Evolutionary conservation across 768 basidiomycete genomes (phyloP).

Genomic region (Sutorius australiensis): DNA sequence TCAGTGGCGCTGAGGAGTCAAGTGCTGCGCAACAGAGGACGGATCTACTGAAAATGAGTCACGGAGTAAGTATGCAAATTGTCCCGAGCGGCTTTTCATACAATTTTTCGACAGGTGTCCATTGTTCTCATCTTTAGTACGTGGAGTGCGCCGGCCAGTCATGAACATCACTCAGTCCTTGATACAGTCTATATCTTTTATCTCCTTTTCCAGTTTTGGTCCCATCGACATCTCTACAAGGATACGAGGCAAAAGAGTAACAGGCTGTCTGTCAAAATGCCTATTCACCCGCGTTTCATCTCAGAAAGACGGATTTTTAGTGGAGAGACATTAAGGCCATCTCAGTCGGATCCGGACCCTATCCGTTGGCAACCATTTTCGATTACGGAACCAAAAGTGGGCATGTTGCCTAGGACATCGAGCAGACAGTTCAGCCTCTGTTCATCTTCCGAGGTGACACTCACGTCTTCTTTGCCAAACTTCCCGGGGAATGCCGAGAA

Average conservation of each 20-base stretch:
- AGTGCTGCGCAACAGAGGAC: constrained; percentile 32
- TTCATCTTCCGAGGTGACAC: constrained; percentile 29
- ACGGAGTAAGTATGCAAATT: constrained; percentile 38
- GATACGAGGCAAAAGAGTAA: constrained; percentile 45
- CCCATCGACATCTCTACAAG: constrained; percentile 50
- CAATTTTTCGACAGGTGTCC: constrained; percentile 36
- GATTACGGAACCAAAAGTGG: constrained; percentile 8
- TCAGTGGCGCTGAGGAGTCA: constrained; percentile 22
- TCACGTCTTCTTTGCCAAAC: constrained; percentile 12
- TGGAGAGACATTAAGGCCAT: constrained; percentile 16
- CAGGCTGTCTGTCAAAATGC: constrained; percentile 33
- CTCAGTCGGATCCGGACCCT: constrained; percentile 20
- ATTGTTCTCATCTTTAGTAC: constrained; percentile 51
- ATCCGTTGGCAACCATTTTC: constrained; percentile 15
- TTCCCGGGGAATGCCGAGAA: constrained; percentile 6
- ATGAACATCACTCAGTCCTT: not conserved
- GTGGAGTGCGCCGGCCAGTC: constrained; percentile 13
- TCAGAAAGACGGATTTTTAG: constrained; percentile 26
- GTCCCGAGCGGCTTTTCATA: not conserved
- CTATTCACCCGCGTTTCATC: constrained; percentile 28
- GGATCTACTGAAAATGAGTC: constrained; percentile 48
- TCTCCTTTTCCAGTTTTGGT: constrained; percentile 55
- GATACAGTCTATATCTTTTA: constrained; percentile 46
- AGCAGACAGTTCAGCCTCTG: constrained; percentile 10
- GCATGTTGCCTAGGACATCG: constrained; percentile 4